Conservation (phyloP, 768 basidiomycete species). For the Neoboletus brunneissimus region DNA sequence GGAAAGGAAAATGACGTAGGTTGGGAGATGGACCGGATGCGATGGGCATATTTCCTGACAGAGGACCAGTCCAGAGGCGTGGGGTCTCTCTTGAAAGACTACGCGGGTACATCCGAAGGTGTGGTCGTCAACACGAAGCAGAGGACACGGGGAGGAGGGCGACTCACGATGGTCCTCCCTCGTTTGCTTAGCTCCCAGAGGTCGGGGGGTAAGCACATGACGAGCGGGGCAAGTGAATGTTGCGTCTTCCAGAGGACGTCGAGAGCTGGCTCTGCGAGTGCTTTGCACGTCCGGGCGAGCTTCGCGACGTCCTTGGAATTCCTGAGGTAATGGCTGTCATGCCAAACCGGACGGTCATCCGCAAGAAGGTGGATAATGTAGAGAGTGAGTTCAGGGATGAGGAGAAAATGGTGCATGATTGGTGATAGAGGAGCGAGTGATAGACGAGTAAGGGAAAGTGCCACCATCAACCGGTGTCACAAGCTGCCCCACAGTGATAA, state of each 20-base stretch:
- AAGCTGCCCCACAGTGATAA: not conserved
- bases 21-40: conserved; percentile 22
- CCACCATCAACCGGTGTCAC: not conserved
- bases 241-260: conserved; percentile 33
- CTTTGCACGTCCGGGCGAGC: conserved; percentile 30
- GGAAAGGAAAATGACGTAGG: conserved; percentile 22
- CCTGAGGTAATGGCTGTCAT: conserved; percentile 16
- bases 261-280: conserved; percentile 27
- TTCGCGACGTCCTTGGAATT: conserved; percentile 25
- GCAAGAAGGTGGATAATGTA: conserved; percentile 26
- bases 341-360: conserved; percentile 16
- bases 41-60: conserved; percentile 25
- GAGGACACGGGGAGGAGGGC: not conserved
- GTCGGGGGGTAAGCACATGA: conserved; percentile 29
- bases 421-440: not conserved
- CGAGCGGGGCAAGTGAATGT: conserved; percentile 27
- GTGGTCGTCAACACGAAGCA: not conserved
- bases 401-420: conserved; percentile 31
- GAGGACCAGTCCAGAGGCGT: conserved; percentile 22
- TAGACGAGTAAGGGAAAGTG: not conserved
- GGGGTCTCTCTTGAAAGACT: conserved; percentile 24
- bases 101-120: not conserved
- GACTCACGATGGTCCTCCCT: conserved; percentile 24
- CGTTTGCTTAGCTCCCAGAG: conserved; percentile 22
- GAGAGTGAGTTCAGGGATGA: conserved; percentile 26